phyloP scores from a whole-genome alignment of 805 yeast genomes.

The Wickerhamiella hasegawae region DNA sequence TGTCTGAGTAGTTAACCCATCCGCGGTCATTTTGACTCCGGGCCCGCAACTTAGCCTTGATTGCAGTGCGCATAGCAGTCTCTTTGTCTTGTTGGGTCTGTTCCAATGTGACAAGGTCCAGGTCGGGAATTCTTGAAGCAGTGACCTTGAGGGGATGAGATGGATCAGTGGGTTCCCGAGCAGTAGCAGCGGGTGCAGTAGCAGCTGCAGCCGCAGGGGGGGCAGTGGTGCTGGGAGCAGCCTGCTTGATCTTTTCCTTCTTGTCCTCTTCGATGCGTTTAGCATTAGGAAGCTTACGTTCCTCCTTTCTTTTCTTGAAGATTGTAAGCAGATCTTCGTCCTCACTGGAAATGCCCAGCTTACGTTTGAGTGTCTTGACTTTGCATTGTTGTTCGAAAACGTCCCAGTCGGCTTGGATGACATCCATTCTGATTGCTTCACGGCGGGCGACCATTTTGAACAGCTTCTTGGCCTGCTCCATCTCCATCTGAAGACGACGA shows the following conservation, averaged over 20 bases:
- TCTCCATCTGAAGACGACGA: slow-evolving; percentile 53
- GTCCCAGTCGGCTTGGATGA: slow-evolving; percentile 43
- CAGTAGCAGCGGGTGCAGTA: slow-evolving; percentile 4
- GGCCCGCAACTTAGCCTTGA: slow-evolving; percentile 65
- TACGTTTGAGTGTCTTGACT: slow-evolving; percentile 60
- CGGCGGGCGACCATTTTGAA: slow-evolving; percentile 58
- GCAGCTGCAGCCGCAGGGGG: slow-evolving; percentile 9
- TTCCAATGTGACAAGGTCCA: slow-evolving; percentile 73
- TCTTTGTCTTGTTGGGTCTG: slow-evolving; percentile 59
- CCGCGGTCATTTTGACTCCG: slow-evolving; percentile 50
- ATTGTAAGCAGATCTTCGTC: slow-evolving; percentile 61
- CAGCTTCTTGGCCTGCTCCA: slow-evolving; percentile 58
- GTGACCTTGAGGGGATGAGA: slow-evolving; percentile 72
- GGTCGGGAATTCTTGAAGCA: slow-evolving; percentile 82
- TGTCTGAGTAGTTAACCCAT: slow-evolving; percentile 76
- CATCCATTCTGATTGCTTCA: slow-evolving; percentile 46
- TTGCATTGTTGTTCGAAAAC: slow-evolving; percentile 60
- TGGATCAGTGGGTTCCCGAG: slow-evolving; percentile 4
- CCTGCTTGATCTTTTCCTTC: slow-evolving; percentile 10
- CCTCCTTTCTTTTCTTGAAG: slow-evolving; percentile 24
- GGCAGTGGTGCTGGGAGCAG: slow-evolving; percentile 6
- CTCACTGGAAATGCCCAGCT: slow-evolving; percentile 61
- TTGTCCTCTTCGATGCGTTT: slow-evolving; percentile 4
- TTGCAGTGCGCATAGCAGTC: slow-evolving; percentile 65
- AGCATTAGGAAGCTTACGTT: slow-evolving; percentile 3